Conservation (phyloP, 2,329 filamentous ascomycete genomes). For the Ilyonectria sp. region DNA sequence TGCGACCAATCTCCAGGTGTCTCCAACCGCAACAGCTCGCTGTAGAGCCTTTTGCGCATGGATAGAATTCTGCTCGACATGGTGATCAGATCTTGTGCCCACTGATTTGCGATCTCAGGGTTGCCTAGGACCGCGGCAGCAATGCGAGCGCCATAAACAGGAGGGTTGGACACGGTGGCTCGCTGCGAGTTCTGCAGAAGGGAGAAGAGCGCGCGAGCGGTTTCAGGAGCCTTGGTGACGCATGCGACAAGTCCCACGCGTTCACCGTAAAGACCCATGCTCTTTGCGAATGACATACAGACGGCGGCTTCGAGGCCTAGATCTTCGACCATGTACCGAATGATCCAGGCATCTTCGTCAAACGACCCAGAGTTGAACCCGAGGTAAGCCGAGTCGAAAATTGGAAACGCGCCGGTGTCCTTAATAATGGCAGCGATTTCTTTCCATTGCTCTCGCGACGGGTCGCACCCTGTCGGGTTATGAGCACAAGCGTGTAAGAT, state of each 20-base stretch:
- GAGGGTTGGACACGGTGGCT: conserved; percentile 54
- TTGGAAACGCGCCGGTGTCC: conserved; percentile 27
- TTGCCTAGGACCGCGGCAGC: conserved; percentile 52
- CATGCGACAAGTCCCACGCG: conserved; percentile 50
- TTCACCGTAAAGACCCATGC: conserved; percentile 63
- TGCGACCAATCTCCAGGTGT: conserved; percentile 57
- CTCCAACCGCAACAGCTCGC: conserved; percentile 49
- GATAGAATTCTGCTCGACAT: conserved; percentile 55
- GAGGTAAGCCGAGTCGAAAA: conserved; percentile 38
- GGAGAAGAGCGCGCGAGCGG: conserved; percentile 41
- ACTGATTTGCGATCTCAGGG: conserved; percentile 48
- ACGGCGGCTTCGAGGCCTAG: conserved; percentile 65
- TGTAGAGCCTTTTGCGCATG: conserved; percentile 54
- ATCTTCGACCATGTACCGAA: conserved; percentile 44
- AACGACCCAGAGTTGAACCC: conserved; percentile 42
- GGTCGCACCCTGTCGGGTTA: conserved; percentile 60
- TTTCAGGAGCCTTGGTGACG: conserved; percentile 38
- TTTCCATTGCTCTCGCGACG: conserved; percentile 41
- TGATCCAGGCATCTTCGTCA: conserved; percentile 40
- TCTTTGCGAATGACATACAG: conserved; percentile 74
- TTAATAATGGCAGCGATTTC: conserved; percentile 38
- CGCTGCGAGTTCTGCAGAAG: conserved; percentile 52
- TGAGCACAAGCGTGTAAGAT: conserved; percentile 60
- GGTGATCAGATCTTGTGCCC: conserved; percentile 53
- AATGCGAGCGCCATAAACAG: conserved; percentile 54